Conservation (phyloP, 139 green algal genomes). For the Mesotaenium endlicherianum region DNA sequence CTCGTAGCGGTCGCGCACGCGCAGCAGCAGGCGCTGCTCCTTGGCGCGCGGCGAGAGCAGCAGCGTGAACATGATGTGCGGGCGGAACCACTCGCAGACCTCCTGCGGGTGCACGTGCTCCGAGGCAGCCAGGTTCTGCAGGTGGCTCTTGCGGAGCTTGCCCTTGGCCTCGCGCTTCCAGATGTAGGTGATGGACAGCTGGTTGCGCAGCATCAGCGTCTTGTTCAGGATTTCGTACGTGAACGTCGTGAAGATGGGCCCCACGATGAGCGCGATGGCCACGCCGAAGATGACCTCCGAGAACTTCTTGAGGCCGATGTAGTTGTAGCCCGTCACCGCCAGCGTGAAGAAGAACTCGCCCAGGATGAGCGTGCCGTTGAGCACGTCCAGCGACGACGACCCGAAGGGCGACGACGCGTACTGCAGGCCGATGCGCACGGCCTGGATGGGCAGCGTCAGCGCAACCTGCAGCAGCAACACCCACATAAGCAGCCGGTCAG, state of each 20-base stretch:
- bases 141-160: background rate
- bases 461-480: too few relatives aligned
- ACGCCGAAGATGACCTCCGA: background rate
- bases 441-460: constrained; percentile 3
- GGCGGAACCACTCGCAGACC: background rate
- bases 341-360: background rate
- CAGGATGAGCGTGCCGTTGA: background rate
- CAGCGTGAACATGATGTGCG: background rate
- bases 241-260: background rate
- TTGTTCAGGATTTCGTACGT: constrained; percentile 3
- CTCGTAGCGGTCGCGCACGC: background rate
- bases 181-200: background rate
- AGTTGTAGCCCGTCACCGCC: background rate
- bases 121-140: background rate
- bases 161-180: background rate
- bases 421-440: constrained; percentile 6
- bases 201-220: background rate
- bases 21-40: background rate
- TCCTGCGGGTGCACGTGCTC: background rate
- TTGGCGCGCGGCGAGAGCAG: background rate
- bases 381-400: background rate
- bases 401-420: background rate
- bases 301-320: background rate
- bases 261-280: background rate
- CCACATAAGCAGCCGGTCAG: too few relatives aligned